A percentile compares a stretch with the other conserved stretches of the same genome.
phyloP scores from a whole-genome alignment of 2,329 filamentous ascomycete species.

The Myriosclerotinia curreyana region DNA sequence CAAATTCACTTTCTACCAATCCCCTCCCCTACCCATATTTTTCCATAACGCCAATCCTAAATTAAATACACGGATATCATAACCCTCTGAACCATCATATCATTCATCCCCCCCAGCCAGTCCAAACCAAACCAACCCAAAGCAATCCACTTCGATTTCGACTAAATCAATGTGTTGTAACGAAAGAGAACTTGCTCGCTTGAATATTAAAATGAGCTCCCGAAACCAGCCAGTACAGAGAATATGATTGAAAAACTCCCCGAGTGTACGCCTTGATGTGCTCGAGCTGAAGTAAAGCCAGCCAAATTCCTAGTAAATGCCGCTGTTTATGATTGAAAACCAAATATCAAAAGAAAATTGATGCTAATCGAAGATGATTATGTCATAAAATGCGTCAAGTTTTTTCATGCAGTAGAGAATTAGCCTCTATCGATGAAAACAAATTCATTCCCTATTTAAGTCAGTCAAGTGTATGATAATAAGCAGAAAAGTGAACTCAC shows the following conservation, averaged over 20 bases:
- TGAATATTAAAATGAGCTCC: neutral
- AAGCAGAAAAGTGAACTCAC: conserved; percentile 38
- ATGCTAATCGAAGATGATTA: neutral
- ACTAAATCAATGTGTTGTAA: neutral
- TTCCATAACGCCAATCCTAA: conserved; percentile 1
- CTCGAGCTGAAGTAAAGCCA: neutral
- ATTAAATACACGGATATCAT: conserved; percentile 3
- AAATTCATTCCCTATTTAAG: neutral
- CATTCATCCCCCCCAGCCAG: neutral
- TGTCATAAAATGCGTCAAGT: too few relatives aligned
- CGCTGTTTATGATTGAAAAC: neutral
- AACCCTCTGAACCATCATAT: neutral
- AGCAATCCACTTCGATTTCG: too few relatives aligned
- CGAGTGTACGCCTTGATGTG: neutral
- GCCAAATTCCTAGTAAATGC: neutral
- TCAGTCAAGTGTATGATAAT: neutral
- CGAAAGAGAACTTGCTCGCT: neutral
- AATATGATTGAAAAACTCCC: neutral
- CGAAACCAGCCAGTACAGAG: neutral
- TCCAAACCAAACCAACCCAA: neutral
- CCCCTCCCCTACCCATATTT: neutral
- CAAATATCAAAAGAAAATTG: neutral
- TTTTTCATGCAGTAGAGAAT: neutral
- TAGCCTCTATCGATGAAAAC: neutral
- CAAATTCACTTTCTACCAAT: neutral